These are phyloP conservation scores for Candida ortonii DNA, from an alignment of 805 yeast genomes.

Conservation along the genomic window DNA sequence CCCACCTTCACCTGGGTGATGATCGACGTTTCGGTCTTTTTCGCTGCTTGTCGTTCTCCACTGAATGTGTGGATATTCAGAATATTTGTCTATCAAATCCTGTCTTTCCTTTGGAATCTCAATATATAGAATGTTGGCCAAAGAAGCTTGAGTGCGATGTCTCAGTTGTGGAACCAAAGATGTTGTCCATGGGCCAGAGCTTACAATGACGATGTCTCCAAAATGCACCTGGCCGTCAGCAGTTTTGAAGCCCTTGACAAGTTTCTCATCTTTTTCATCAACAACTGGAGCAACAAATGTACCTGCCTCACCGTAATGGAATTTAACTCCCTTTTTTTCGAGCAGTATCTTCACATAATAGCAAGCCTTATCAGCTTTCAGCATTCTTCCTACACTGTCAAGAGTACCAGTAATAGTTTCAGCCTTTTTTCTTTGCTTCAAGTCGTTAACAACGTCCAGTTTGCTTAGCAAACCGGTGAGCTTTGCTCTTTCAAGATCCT, in stretches of 20 bases:
- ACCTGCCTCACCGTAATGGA: slow-evolving; percentile 19
- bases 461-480: slow-evolving; percentile 11
- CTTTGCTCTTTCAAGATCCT: slow-evolving; percentile 17
- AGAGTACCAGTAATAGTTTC: slow-evolving; percentile 14
- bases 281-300: slow-evolving; percentile 11
- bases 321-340: slow-evolving; percentile 20
- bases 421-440: slow-evolving; percentile 10
- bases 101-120: slow-evolving; percentile 23
- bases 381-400: slow-evolving; percentile 20
- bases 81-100: slow-evolving; percentile 24
- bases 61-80: slow-evolving; percentile 19
- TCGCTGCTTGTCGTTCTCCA: slow-evolving; percentile 18
- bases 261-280: slow-evolving; percentile 1
- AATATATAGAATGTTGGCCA: slow-evolving; percentile 20
- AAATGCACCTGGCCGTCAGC: slow-evolving; percentile 21
- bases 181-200: slow-evolving; percentile 25
- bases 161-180: slow-evolving; percentile 15
- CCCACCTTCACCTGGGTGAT: slow-evolving; percentile 15
- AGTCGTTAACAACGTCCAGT: slow-evolving; percentile 18
- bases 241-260: slow-evolving; percentile 24
- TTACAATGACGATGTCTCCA: slow-evolving; percentile 21
- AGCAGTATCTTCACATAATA: slow-evolving; percentile 15
- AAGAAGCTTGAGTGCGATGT: slow-evolving; percentile 19
- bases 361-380: slow-evolving; percentile 21
- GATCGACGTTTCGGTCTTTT: slow-evolving; percentile 11